These are phyloP conservation scores for Cladosporium halotolerans DNA, from an alignment of 2,329 filamentous ascomycete species.

Conservation along the genomic window DNA sequence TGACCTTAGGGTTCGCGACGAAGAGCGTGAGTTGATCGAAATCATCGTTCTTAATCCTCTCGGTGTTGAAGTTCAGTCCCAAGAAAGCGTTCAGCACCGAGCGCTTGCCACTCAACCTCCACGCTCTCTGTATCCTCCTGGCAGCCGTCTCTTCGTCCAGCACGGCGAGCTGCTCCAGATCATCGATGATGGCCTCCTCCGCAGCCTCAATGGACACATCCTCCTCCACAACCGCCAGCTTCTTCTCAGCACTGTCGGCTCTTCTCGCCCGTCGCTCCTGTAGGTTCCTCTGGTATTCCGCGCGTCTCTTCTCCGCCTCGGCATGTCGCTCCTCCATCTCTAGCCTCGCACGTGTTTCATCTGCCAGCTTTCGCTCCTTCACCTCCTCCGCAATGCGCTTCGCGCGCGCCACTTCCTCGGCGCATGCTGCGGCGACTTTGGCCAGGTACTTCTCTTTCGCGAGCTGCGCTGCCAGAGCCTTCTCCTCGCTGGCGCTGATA, in stretches of 20 bases:
- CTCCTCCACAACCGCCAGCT: constrained; percentile 45
- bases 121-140: constrained; percentile 62
- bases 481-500: constrained; percentile 63
- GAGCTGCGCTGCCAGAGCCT: constrained; percentile 69
- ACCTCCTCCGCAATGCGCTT: constrained; percentile 78
- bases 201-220: constrained; percentile 34
- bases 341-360: constrained; percentile 60
- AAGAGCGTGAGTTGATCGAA: constrained; percentile 70
- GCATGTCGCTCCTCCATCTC: constrained; percentile 77
- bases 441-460: constrained; percentile 74
- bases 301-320: constrained; percentile 66
- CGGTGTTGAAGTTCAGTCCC: constrained; percentile 61
- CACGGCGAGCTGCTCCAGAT: constrained; percentile 26
- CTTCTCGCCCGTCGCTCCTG: constrained; percentile 39
- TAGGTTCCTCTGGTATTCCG: constrained; percentile 45
- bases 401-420: constrained; percentile 74
- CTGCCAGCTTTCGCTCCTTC: constrained; percentile 72
- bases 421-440: constrained; percentile 73
- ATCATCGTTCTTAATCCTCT: constrained; percentile 60
- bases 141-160: constrained; percentile 59
- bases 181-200: constrained; percentile 36
- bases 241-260: constrained; percentile 43
- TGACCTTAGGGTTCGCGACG: constrained; percentile 60
- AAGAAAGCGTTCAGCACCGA: constrained; percentile 60
- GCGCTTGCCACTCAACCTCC: constrained; percentile 55